These are phyloP conservation scores for Carex kokanica DNA, from an alignment of 176 grass and related monocot species.

Conservation along the genomic window DNA sequence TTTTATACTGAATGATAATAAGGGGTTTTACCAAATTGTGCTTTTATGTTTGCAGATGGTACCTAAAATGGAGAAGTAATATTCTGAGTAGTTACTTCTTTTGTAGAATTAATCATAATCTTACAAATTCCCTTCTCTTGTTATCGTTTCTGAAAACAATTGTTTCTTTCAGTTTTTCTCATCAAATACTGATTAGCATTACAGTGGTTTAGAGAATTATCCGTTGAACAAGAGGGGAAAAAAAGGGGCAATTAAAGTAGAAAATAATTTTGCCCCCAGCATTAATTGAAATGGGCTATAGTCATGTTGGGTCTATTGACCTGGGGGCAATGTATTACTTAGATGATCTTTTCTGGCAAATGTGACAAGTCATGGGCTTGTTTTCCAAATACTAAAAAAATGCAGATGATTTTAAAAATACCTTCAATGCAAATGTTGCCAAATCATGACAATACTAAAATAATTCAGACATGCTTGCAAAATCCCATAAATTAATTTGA, in stretches of 20 bases:
- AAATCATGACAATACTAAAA: constrained; percentile 9
- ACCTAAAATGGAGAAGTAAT: not conserved
- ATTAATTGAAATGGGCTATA: not conserved
- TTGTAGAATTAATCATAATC: not conserved
- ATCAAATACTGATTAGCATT: not conserved
- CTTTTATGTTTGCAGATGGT: not conserved
- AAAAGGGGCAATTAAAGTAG: not conserved
- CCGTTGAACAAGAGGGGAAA: not conserved
- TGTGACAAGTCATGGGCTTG: not conserved
- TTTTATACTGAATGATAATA: not conserved
- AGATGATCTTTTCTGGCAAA: not conserved
- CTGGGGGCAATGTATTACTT: no score
- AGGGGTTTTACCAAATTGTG: not conserved
- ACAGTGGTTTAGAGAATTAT: not conserved
- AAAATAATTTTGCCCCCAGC: not conserved
- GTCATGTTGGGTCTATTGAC: not conserved
- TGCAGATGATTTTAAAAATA: not conserved
- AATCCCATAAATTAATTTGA: not conserved
- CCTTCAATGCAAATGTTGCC: not conserved
- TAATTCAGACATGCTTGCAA: not conserved
- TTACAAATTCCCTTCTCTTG: not conserved
- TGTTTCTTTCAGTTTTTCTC: not conserved
- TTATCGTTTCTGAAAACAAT: not conserved
- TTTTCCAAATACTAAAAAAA: not conserved
- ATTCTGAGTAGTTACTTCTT: not conserved